phyloP scores from a whole-genome alignment of 192 early-diverging fungal genomes.

The Diversispora epigaea region DNA sequence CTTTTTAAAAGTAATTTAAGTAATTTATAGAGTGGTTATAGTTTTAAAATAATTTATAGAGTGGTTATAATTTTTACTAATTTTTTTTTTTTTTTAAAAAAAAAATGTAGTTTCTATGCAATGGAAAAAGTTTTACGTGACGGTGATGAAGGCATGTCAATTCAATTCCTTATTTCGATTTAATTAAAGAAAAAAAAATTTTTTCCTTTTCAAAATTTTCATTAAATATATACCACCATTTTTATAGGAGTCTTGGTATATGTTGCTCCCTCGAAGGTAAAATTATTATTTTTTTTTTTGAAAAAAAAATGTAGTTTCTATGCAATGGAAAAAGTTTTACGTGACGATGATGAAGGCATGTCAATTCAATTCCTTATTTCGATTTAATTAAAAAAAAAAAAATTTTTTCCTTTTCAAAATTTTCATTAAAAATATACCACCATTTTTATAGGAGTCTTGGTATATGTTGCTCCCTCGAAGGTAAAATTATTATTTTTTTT shows the following conservation, averaged over 20 bases:
- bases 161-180: neutral
- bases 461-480: conserved; percentile 51
- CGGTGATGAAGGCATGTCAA: conserved; percentile 35
- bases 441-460: conserved; percentile 16
- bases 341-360: conserved; percentile 37
- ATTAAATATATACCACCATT: neutral
- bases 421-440: neutral
- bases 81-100: too few species aligned
- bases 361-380: neutral
- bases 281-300: too few species aligned
- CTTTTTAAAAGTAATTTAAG: too few species aligned
- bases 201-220: neutral
- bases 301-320: conserved; percentile 33
- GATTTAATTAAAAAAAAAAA: neutral
- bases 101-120: conserved; percentile 40
- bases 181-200: neutral
- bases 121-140: conserved; percentile 48
- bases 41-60: too few species aligned
- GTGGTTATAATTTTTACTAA: too few species aligned
- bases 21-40: too few species aligned
- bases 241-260: conserved; percentile 37
- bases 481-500: too few species aligned
- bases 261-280: conserved; percentile 46
- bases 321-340: conserved; percentile 50
- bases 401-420: neutral